A percentile compares a stretch with the other conserved stretches of the same genome.
phyloP scores from a whole-genome alignment of 306 rosid genomes.

The Cicer cuneatum region DNA sequence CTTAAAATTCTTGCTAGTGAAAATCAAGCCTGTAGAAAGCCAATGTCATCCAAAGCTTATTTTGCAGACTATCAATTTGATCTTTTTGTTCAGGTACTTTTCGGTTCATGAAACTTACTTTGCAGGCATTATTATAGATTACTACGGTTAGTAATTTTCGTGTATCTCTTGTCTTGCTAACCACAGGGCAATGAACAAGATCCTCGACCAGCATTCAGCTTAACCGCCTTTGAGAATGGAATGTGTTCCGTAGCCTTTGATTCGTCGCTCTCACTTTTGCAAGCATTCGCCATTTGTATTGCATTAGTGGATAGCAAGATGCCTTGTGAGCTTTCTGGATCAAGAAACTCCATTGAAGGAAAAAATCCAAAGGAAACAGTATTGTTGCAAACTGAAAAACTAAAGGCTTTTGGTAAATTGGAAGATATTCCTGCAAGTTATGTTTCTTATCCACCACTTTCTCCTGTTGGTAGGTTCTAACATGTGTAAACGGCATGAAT shows the following conservation, averaged over 20 bases:
- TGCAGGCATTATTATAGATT: slow-evolving; percentile 8
- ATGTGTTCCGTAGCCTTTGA: slow-evolving; percentile 77
- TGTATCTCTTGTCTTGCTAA: slow-evolving; percentile 41
- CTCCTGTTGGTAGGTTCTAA: slow-evolving; percentile 52
- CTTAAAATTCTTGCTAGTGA: slow-evolving; percentile 67
- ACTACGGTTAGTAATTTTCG: slow-evolving; percentile 28
- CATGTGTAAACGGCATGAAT: slow-evolving; percentile 3
- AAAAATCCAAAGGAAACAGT: slow-evolving; percentile 49
- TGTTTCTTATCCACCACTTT: slow-evolving; percentile 45
- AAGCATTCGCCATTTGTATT: slow-evolving; percentile 89
- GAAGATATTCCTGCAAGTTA: slow-evolving; percentile 46
- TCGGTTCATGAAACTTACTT: slow-evolving; percentile 30
- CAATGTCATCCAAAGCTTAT: slow-evolving; percentile 53
- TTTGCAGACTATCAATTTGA: slow-evolving; percentile 56
- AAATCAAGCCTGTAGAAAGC: slow-evolving; percentile 50
- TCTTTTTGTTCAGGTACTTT: slow-evolving; percentile 79
- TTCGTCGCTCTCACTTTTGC: slow-evolving; percentile 72
- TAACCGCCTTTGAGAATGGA: slow-evolving; percentile 69
- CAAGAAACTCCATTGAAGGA: slow-evolving; percentile 54
- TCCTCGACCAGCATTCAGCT: slow-evolving; percentile 58
- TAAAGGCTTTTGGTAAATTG: slow-evolving; percentile 43
- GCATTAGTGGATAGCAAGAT: slow-evolving; percentile 77
- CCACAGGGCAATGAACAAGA: slow-evolving; percentile 64
- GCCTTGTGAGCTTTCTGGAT: slow-evolving; percentile 55
- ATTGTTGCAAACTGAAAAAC: slow-evolving; percentile 50